These are phyloP conservation scores for Synura sp. DNA, from an alignment of 352 stramenopile genomes.

Conservation along the genomic window DNA sequence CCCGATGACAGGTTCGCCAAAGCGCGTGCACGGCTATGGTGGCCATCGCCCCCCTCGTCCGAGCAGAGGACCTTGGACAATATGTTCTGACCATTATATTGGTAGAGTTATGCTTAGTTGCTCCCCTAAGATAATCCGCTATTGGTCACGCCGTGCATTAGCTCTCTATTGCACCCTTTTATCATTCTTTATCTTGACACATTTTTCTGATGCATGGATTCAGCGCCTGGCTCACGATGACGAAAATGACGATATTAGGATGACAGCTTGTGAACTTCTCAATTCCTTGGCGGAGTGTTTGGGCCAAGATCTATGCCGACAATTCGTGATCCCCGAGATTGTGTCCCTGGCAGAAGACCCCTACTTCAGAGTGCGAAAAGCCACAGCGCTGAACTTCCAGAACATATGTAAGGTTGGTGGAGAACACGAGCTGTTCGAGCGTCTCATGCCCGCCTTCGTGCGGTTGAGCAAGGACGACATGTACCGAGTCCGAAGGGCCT, in stretches of 20 bases:
- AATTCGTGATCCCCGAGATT: conserved; percentile 80
- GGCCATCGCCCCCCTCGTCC: conserved; percentile 70
- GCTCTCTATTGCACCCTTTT: no score
- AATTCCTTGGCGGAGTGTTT: conserved; percentile 78
- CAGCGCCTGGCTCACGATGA: conserved; percentile 51
- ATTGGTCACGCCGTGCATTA: no score
- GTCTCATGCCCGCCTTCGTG: conserved; percentile 75
- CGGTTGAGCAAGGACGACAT: conserved; percentile 80
- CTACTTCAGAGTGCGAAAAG: conserved; percentile 84
- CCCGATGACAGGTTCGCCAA: conserved; percentile 70
- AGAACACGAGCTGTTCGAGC: conserved; percentile 59
- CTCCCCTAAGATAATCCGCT: no score
- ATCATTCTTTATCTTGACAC: no score
- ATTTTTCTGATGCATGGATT: no score
- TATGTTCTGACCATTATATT: conserved; percentile 84
- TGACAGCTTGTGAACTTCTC: conserved; percentile 77
- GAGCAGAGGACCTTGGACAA: conserved; percentile 72
- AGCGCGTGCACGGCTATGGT: conserved; percentile 75
- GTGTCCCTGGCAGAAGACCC: conserved; percentile 72
- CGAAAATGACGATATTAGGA: conserved; percentile 80
- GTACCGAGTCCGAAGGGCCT: conserved; percentile 84
- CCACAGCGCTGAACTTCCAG: conserved; percentile 76
- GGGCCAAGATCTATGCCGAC: conserved; percentile 72
- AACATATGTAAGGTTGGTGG: conserved; percentile 77
- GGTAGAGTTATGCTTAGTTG: no score